Evolutionary conservation across 2,329 filamentous ascomycete species (phyloP), one percentile per base, ranked within the genome.

Genomic region (Pseudocercospora vitis): DNA sequence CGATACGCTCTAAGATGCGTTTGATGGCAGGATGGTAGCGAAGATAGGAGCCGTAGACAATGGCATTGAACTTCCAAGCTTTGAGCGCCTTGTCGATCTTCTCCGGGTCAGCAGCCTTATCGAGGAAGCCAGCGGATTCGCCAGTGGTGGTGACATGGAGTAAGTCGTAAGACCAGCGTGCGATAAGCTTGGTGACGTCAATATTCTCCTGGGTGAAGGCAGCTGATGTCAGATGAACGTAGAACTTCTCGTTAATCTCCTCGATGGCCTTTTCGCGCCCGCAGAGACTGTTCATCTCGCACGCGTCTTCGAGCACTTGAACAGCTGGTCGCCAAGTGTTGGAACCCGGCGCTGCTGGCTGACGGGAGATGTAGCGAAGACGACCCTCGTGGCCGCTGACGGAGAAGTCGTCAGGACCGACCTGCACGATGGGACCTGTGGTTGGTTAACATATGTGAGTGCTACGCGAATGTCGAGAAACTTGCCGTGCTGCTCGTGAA

Each of bases 81-180:
- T 45, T 26, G 24, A 64, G 21, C 2, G 52, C 44, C 1, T 14
- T 24, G 14, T 39, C 28, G n/a, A 61, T 48, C 53, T 55, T 48
- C 4, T 26, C 14, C 29, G 26, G 28, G 37, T 47, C 35, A 23
- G 47, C 51, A n/a, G 9, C 14, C 1, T 29, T 26, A 9, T 61
- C 55, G 9, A 62, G 49, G 39, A 64, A 63, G 1, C 60, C 59
- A 16, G 61, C 56, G 21, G 12, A 50, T 28, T 62, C 32, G 16
- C 57, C 57, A 29, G 54, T 60, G 14, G 60, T 63, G 19, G 58
- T 57, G 7, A 53, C 48, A 28, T 59, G 42, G 56, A 65, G 57
- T 6, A 59, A 45, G 29, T 65, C 63, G 50, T 55, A 63, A n/a
- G 59, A 59, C 28, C 63, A 62, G 12, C 58, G 55, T 8, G 54